Percentiles rank a stretch among this genome's conserved stretches.
phyloP scores from a whole-genome alignment of 805 yeast species.

The Lipomyces orientalis region DNA sequence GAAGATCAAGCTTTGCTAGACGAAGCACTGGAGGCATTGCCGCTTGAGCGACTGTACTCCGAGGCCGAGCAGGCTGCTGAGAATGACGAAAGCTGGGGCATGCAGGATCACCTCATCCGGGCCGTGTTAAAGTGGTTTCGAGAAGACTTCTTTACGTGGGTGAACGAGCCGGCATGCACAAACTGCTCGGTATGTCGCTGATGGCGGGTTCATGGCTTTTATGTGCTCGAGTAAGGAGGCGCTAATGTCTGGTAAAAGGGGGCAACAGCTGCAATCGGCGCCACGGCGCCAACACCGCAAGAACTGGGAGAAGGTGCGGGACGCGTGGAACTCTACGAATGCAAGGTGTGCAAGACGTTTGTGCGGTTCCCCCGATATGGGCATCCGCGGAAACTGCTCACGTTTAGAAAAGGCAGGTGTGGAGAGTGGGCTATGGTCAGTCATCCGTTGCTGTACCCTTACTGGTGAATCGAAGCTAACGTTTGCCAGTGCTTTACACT shows the following conservation, averaged over 20 bases:
- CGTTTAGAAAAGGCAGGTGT: conserved; percentile 77
- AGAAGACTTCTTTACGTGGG: conserved; percentile 82
- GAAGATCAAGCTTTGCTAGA: conserved; percentile 56
- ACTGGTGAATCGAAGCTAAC: background rate
- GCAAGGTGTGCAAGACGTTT: conserved; percentile 54
- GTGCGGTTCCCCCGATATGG: conserved; percentile 80
- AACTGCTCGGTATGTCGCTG: conserved; percentile 51
- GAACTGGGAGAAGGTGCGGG: conserved; percentile 61
- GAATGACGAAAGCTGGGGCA: conserved; percentile 46
- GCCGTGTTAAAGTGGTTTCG: conserved; percentile 73
- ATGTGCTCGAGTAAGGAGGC: background rate
- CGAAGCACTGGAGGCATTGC: conserved; percentile 65
- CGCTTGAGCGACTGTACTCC: conserved; percentile 61
- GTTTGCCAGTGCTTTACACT: conserved; percentile 62
- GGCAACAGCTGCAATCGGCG: conserved; percentile 50
- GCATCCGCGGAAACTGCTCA: conserved; percentile 64
- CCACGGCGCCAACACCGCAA: conserved; percentile 51
- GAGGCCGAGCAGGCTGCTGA: conserved; percentile 60
- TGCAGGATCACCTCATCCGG: conserved; percentile 63
- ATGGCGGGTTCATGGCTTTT: conserved; percentile 1
- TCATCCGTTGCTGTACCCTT: background rate
- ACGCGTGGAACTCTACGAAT: conserved; percentile 67
- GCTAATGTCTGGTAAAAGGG: conserved; percentile 42
- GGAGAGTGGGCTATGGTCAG: conserved; percentile 87
- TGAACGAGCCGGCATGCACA: conserved; percentile 68